phyloP scores from a whole-genome alignment of 371 early-diverging fungal species.

The Mucor plumbeus region DNA sequence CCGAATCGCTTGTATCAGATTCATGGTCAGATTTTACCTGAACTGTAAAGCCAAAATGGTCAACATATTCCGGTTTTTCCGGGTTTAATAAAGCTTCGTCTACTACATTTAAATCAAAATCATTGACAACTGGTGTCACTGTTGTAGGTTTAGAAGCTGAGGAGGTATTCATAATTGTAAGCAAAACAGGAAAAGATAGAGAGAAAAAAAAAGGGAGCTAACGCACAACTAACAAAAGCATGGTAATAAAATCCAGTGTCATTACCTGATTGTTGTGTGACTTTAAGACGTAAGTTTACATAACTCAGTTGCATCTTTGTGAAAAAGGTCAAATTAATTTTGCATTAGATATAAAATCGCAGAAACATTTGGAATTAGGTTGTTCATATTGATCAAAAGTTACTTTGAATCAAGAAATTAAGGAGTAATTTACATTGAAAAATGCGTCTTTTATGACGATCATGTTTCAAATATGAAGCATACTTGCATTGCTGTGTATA shows the following conservation, averaged over 20 bases:
- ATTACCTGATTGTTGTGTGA: slow-evolving; percentile 4
- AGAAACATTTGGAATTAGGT: not conserved
- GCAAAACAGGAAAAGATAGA: not conserved
- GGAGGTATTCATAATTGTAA: not conserved
- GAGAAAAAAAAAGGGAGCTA: slow-evolving; percentile 7
- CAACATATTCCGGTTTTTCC: slow-evolving; percentile 39
- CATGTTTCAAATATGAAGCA: not conserved
- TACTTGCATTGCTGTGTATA: not conserved
- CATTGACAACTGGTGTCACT: slow-evolving; percentile 1
- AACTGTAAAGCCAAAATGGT: slow-evolving; percentile 52
- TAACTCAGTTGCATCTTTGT: not conserved
- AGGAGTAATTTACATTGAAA: no score
- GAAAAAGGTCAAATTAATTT: not conserved
- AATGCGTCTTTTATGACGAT: not conserved
- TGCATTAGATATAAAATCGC: not conserved
- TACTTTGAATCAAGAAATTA: not conserved
- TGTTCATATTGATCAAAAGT: not conserved
- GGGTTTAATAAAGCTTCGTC: slow-evolving; percentile 48
- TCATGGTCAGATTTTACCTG: slow-evolving; percentile 49
- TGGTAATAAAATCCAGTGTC: not conserved
- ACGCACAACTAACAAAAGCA: not conserved
- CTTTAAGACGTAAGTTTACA: not conserved
- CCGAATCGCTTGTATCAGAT: slow-evolving; percentile 16
- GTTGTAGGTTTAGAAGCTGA: not conserved
- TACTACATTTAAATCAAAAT: slow-evolving; percentile 52